These are phyloP conservation scores for Ceratobasidium papillatum DNA, from an alignment of 1,284 basidiomycete species.

Conservation along the genomic window DNA sequence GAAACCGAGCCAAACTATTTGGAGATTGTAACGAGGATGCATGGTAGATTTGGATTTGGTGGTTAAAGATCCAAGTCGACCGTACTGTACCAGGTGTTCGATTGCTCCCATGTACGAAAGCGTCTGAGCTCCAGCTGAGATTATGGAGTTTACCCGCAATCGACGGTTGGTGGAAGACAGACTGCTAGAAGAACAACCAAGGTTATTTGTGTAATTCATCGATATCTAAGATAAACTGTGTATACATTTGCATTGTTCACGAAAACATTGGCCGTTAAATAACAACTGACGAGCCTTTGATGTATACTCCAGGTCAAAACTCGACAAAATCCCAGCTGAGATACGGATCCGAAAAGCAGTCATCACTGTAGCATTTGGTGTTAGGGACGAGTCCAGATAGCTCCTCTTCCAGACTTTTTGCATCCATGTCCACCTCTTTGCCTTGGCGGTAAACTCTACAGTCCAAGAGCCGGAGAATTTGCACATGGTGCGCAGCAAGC, in stretches of 20 bases:
- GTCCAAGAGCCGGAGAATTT: background rate
- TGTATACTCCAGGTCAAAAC: too few relatives aligned
- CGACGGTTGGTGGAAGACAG: too few relatives aligned
- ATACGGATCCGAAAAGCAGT: background rate
- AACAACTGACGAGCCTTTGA: too few relatives aligned
- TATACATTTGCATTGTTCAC: too few relatives aligned
- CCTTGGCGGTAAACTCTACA: background rate
- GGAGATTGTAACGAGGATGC: constrained; percentile 75
- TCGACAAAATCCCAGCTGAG: background rate
- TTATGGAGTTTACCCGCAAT: too few relatives aligned
- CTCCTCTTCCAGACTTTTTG: background rate
- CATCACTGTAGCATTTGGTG: background rate
- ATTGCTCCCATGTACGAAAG: too few relatives aligned
- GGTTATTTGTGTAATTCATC: too few relatives aligned
- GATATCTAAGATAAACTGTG: too few relatives aligned
- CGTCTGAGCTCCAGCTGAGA: too few relatives aligned
- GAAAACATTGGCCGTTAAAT: too few relatives aligned
- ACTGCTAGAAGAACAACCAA: too few relatives aligned
- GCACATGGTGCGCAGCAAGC: background rate
- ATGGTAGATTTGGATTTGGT: constrained; percentile 64
- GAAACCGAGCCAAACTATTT: constrained; percentile 80
- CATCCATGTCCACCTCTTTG: background rate
- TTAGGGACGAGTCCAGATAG: background rate
- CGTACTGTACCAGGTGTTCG: too few relatives aligned
- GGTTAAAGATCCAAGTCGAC: constrained; percentile 30